Conservation (phyloP, 169 alveolate genomes). For the Plasmodium adleri region DNA sequence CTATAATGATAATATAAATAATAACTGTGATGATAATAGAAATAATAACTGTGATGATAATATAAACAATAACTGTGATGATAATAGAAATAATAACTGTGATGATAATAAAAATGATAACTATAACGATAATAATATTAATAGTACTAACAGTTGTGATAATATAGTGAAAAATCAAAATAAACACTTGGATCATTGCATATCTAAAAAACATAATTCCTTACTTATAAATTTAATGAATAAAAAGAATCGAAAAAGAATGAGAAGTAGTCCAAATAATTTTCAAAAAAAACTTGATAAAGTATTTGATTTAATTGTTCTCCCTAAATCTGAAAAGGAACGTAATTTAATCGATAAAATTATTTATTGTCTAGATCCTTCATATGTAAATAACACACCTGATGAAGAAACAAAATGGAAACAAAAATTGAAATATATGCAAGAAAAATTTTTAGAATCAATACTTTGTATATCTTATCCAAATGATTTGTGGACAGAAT, state of each 20-base stretch:
- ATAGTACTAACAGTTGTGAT: constrained; percentile 44
- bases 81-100: too few species aligned
- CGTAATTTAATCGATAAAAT: constrained; percentile 53
- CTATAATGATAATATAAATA: too few species aligned
- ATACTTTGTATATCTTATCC: constrained; percentile 68
- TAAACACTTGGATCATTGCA: constrained; percentile 7
- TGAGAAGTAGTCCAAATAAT: not conserved
- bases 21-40: too few species aligned
- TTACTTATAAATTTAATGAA: constrained; percentile 23
- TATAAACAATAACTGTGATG: too few species aligned
- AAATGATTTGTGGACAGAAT: constrained; percentile 38
- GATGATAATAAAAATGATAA: too few species aligned
- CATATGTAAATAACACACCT: constrained; percentile 44
- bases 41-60: too few species aligned
- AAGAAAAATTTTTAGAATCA: constrained; percentile 59
- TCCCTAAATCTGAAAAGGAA: constrained; percentile 53
- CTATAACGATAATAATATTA: not conserved
- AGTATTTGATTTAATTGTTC: constrained; percentile 11
- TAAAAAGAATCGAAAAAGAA: not conserved
- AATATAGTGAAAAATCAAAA: not conserved
- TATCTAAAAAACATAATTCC: constrained; percentile 27
- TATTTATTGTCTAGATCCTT: constrained; percentile 70
- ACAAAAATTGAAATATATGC: constrained; percentile 68
- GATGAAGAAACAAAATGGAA: constrained; percentile 42
- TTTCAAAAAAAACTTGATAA: constrained; percentile 12